Evolutionary conservation across 306 rosid genomes (phyloP).

Genomic region (Malus sylvestris): DNA sequence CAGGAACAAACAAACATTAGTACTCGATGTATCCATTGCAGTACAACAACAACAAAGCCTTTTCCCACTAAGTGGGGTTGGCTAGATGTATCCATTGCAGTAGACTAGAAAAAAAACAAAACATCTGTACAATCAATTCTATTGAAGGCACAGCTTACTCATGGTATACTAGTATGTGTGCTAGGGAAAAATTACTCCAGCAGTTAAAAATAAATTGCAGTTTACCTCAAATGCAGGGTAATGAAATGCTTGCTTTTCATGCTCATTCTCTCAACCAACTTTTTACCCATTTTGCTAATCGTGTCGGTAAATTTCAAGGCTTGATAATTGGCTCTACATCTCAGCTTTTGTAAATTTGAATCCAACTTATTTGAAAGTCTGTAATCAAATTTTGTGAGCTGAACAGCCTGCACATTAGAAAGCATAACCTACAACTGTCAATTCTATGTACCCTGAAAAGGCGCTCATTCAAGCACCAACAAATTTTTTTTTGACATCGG

Average conservation of each 20-base stretch:
- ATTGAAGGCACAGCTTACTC: no score
- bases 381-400: conserved; percentile 80
- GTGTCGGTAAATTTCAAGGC: conserved; percentile 63
- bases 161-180: background rate
- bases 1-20: background rate
- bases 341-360: conserved; percentile 58
- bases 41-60: background rate
- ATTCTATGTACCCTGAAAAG: background rate
- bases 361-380: conserved; percentile 77
- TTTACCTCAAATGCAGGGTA: conserved; percentile 88
- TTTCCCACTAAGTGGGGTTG: no score
- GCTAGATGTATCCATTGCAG: background rate
- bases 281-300: conserved; percentile 58
- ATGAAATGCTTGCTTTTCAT: conserved; percentile 62
- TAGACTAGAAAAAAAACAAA: background rate
- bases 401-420: conserved; percentile 54
- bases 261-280: conserved; percentile 65
- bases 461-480: background rate
- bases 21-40: background rate
- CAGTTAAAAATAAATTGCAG: background rate
- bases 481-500: background rate
- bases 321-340: conserved; percentile 88
- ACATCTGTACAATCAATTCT: background rate
- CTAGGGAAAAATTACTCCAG: conserved; percentile 4
- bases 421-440: conserved; percentile 3